These are phyloP conservation scores for Catunica adiposa DNA, from an alignment of 2,329 filamentous ascomycete genomes.

Conservation along the genomic window DNA sequence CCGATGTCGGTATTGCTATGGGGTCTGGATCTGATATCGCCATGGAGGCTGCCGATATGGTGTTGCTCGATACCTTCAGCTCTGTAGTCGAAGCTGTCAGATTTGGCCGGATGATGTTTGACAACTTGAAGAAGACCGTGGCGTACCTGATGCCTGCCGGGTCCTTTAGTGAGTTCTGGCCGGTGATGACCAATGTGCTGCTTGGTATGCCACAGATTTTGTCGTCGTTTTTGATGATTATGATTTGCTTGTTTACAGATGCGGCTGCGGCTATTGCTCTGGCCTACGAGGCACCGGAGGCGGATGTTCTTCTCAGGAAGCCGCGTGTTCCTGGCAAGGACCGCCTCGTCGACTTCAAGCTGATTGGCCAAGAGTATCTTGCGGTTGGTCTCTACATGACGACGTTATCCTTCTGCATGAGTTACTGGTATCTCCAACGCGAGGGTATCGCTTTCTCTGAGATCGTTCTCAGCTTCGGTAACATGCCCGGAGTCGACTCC, in stretches of 20 bases:
- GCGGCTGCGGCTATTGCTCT: conserved; percentile 52
- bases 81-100: conserved; percentile 96
- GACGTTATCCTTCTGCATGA: conserved; percentile 97
- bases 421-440: conserved; percentile 72
- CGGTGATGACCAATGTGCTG: conserved; percentile 96
- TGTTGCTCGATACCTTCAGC: conserved; percentile 96
- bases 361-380: conserved; percentile 53
- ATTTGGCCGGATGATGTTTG: conserved; percentile 95
- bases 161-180: conserved; percentile 97
- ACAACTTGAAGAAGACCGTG: conserved; percentile 99
- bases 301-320: conserved; percentile 52
- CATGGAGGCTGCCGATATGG: conserved; percentile 95
- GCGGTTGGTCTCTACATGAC: conserved; percentile 69
- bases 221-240: conserved; percentile 91
- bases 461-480: conserved; percentile 94
- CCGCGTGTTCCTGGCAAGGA: conserved; percentile 54
- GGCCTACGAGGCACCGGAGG: conserved; percentile 62
- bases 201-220: conserved; percentile 95
- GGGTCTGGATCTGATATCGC: conserved; percentile 94
- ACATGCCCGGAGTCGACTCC: conserved; percentile 79
- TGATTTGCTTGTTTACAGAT: conserved; percentile 97
- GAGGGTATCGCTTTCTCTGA: conserved; percentile 73
- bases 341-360: conserved; percentile 54
- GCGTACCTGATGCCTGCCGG: conserved; percentile 88
- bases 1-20: conserved; percentile 98